phyloP scores from a whole-genome alignment of 345 rosid species.

The Eucalyptus pauciflora region DNA sequence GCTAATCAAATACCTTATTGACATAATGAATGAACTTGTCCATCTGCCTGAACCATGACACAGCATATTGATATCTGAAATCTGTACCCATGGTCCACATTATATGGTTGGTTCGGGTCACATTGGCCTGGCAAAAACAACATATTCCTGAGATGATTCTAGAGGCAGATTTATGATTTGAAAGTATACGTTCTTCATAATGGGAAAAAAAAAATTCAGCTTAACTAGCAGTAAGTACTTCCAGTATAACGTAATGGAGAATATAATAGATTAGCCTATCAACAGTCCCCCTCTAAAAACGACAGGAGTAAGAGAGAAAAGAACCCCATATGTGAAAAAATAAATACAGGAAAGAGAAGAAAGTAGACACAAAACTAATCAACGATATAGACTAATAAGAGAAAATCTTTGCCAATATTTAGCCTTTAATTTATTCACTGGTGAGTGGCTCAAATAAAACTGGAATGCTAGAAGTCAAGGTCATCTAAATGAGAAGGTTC shows the following conservation, averaged over 20 bases:
- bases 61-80: slow-evolving; percentile 89
- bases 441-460: neutral
- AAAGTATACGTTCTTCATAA: neutral
- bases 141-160: neutral
- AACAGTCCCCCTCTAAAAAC: neutral
- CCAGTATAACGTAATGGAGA: neutral
- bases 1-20: slow-evolving; percentile 38
- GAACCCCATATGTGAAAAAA: neutral
- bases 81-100: slow-evolving; percentile 98
- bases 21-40: slow-evolving; percentile 97
- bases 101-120: slow-evolving; percentile 82
- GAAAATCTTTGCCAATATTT: neutral
- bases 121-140: slow-evolving; percentile 46
- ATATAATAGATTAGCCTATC: neutral
- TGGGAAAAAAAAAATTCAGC: neutral
- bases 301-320: neutral
- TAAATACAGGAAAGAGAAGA: neutral
- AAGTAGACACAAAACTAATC: neutral
- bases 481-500: neutral
- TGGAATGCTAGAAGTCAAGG: neutral
- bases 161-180: neutral
- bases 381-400: neutral
- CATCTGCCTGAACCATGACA: slow-evolving; percentile 94
- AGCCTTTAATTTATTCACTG: neutral
- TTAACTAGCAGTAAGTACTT: neutral